phyloP scores from a whole-genome alignment of 768 basidiomycete genomes.

The Lactifluus volemus region DNA sequence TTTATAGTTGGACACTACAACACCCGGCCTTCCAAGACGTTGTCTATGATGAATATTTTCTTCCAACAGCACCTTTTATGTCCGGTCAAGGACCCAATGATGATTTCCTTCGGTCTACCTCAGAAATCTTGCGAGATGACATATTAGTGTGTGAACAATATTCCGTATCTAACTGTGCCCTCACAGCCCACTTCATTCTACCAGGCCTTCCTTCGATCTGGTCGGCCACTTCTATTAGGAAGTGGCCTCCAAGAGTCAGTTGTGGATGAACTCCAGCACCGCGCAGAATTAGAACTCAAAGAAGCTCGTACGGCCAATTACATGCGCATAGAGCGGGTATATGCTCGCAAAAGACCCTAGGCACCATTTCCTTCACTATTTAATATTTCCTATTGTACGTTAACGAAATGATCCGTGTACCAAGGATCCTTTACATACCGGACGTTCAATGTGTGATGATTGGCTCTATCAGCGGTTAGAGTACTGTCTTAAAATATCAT shows the following conservation, averaged over 20 bases:
- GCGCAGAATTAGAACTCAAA: constrained; percentile 44
- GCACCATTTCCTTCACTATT: not conserved
- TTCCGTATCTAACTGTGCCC: not conserved
- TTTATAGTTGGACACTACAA: constrained; percentile 45
- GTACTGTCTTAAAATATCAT: too few species aligned
- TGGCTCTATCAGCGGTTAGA: not conserved
- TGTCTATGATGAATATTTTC: constrained; percentile 50
- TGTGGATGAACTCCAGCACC: constrained; percentile 44
- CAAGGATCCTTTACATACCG: not conserved
- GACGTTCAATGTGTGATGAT: not conserved
- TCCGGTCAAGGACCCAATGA: constrained; percentile 26
- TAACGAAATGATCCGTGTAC: not conserved
- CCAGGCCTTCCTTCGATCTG: constrained; percentile 57
- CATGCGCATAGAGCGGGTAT: constrained; percentile 51
- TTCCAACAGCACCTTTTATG: constrained; percentile 50
- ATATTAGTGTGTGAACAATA: constrained; percentile 34
- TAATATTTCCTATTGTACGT: constrained; percentile 2
- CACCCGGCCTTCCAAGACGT: constrained; percentile 53
- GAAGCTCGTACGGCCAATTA: constrained; percentile 40
- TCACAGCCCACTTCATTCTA: not conserved
- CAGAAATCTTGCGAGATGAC: constrained; percentile 45
- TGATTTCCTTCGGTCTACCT: not conserved
- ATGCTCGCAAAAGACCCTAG: constrained; percentile 41
- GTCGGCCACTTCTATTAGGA: constrained; percentile 58
- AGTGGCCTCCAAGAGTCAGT: constrained; percentile 47